A percentile compares a stretch with the other conserved stretches of the same genome.
Conservation (phyloP, 78 protist species). For the Planoprotostelium fungivorum region DNA sequence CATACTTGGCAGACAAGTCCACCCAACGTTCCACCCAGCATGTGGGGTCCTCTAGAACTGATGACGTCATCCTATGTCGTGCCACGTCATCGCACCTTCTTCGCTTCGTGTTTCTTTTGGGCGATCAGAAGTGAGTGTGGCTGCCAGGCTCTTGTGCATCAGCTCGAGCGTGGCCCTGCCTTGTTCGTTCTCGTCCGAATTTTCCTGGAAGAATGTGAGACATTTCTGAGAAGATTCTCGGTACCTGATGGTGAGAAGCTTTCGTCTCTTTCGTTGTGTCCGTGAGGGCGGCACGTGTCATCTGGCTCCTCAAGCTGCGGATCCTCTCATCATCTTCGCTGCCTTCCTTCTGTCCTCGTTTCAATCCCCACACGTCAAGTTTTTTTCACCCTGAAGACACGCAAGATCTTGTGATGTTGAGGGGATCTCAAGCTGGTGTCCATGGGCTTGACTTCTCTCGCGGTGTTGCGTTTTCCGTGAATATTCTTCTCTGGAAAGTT, state of each 20-base stretch:
- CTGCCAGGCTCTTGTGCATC: background rate
- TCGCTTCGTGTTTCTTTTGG: too few species aligned
- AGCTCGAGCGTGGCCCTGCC: background rate
- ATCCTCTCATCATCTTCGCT: background rate
- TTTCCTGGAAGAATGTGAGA: background rate
- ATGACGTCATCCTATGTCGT: background rate
- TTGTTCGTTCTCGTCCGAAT: background rate
- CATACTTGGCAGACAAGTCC: slow-evolving; percentile 91
- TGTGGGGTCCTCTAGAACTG: background rate
- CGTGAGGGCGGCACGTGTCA: background rate
- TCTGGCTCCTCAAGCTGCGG: background rate
- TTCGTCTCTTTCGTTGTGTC: background rate
- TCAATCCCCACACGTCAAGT: too few species aligned
- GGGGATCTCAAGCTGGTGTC: background rate
- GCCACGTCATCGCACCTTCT: background rate
- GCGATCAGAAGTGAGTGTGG: too few species aligned
- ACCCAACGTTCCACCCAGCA: slow-evolving; percentile 55
- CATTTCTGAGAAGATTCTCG: background rate
- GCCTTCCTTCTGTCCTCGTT: background rate
- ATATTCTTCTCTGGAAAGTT: background rate
- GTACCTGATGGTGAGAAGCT: too few species aligned
- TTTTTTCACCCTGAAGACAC: background rate
- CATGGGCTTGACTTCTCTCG: background rate
- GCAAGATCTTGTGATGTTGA: background rate
- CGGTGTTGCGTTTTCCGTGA: background rate